Percentiles rank a stretch among this genome's conserved stretches.
Conservation (phyloP, 768 basidiomycete genomes). For the Termitomyces sp. region DNA sequence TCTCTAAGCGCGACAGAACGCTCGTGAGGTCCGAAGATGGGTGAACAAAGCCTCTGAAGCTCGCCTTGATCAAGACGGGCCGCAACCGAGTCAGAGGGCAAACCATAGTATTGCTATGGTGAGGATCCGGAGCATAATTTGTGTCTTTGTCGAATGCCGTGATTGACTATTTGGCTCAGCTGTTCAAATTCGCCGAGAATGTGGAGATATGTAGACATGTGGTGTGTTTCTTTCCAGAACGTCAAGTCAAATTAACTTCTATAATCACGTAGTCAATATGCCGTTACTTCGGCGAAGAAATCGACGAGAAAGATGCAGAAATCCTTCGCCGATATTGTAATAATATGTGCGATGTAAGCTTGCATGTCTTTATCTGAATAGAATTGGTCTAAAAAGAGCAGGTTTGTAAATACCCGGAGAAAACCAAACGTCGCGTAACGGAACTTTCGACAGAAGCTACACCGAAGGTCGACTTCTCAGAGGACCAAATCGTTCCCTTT, state of each 20-base stretch:
- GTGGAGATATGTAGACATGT: constrained; percentile 61
- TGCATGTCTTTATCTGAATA: not conserved
- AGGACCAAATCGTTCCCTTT: constrained; percentile 1
- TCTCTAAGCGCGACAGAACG: constrained; percentile 71
- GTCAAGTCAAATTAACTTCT: not conserved
- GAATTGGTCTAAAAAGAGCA: constrained; percentile 18
- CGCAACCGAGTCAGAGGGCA: constrained; percentile 63
- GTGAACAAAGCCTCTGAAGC: constrained; percentile 41
- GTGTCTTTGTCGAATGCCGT: not conserved
- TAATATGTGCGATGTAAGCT: constrained; percentile 75
- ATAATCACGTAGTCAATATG: constrained; percentile 54
- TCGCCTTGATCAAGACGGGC: constrained; percentile 44
- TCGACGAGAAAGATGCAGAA: constrained; percentile 42
- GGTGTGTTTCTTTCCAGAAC: constrained; percentile 31
- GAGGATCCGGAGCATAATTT: constrained; percentile 12
- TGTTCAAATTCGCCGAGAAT: constrained; percentile 52
- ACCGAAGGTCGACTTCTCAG: constrained; percentile 16
- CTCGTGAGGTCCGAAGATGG: constrained; percentile 44
- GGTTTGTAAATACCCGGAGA: constrained; percentile 79
- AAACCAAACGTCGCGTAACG: constrained; percentile 40
- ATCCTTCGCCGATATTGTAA: constrained; percentile 51
- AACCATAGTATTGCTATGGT: constrained; percentile 61
- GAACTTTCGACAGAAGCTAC: constrained; percentile 40
- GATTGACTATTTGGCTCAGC: constrained; percentile 14
- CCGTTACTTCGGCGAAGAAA: constrained; percentile 71